A percentile compares a stretch with the other conserved stretches of the same genome.
These are phyloP conservation scores for Paralagenidium karlingii DNA, from an alignment of 352 stramenopile genomes.

Conservation along the genomic window DNA sequence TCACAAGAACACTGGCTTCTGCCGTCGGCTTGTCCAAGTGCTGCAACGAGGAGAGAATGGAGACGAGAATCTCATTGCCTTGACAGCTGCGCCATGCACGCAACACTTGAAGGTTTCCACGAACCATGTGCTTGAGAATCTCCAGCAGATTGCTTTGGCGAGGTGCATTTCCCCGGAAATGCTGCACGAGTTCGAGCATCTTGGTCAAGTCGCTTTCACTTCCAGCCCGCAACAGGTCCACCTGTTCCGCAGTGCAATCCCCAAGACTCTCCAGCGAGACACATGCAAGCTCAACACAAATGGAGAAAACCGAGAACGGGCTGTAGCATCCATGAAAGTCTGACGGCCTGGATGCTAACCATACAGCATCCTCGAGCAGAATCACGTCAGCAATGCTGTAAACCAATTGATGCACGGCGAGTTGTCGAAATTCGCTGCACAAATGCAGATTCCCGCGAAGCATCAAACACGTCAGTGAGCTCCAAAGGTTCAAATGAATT, in stretches of 20 bases:
- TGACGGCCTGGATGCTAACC: background rate
- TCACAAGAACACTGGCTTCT: conserved; percentile 9
- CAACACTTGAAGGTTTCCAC: conserved; percentile 20
- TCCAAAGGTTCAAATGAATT: conserved; percentile 24
- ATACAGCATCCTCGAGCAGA: conserved; percentile 6
- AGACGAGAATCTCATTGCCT: conserved; percentile 42
- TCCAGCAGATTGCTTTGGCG: conserved; percentile 27
- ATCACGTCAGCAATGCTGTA: conserved; percentile 38
- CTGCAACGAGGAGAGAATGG: conserved; percentile 42
- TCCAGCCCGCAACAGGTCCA: conserved; percentile 27
- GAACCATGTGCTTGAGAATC: conserved; percentile 30
- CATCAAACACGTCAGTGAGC: conserved; percentile 28
- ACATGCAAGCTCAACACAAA: conserved; percentile 29
- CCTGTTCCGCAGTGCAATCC: no score
- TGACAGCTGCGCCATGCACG: conserved; percentile 32
- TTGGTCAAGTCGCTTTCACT: conserved; percentile 43
- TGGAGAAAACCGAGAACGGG: conserved; percentile 15
- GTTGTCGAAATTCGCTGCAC: conserved; percentile 36
- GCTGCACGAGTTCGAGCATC: conserved; percentile 37
- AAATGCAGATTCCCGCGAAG: conserved; percentile 25
- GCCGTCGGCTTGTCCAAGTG: conserved; percentile 8
- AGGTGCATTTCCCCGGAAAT: conserved; percentile 12
- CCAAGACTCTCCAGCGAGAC: no score
- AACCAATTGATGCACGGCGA: conserved; percentile 34
- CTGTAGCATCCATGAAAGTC: conserved; percentile 6